Percentiles rank a stretch among this genome's conserved stretches.
Conservation (phyloP, 495 filamentous ascomycete genomes). For the Aspergillus panamensis region DNA sequence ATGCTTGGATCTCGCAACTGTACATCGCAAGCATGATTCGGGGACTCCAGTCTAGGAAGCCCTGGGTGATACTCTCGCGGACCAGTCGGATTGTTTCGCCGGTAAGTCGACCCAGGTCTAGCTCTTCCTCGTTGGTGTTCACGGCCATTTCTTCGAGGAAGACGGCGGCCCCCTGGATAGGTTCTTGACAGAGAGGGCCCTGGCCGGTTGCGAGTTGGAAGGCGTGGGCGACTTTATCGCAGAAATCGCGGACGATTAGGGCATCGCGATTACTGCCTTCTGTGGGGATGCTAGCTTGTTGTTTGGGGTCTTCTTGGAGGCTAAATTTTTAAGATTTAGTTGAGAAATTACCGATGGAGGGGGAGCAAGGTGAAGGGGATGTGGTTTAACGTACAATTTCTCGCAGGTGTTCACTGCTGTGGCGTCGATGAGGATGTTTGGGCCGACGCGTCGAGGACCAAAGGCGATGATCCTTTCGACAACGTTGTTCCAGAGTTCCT, state of each 20-base stretch:
- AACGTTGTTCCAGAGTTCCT: constrained; percentile 71
- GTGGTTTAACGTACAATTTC: constrained; percentile 59
- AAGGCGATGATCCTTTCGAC: constrained; percentile 85
- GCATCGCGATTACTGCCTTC: constrained; percentile 43
- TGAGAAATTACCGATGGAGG: constrained; percentile 11
- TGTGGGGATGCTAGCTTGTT: constrained; percentile 24
- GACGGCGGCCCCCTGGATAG: constrained; percentile 88
- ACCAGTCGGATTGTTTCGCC: constrained; percentile 88
- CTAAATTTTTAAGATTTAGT: constrained; percentile 23
- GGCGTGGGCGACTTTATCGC: constrained; percentile 85
- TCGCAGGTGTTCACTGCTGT: constrained; percentile 70
- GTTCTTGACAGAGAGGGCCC: constrained; percentile 90
- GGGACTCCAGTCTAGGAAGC: constrained; percentile 93
- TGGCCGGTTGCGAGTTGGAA: constrained; percentile 91
- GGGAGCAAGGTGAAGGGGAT: background rate
- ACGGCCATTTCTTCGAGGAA: constrained; percentile 79
- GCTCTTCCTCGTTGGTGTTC: constrained; percentile 52
- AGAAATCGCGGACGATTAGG: constrained; percentile 68
- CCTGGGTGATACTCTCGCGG: constrained; percentile 78
- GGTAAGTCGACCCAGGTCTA: constrained; percentile 78
- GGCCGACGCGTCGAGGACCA: constrained; percentile 78
- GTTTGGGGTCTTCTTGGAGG: constrained; percentile 39
- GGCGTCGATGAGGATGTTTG: constrained; percentile 85
- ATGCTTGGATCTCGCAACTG: constrained; percentile 93
- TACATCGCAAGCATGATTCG: constrained; percentile 97